These are phyloP conservation scores for Lepiota subincarnata DNA, from an alignment of 768 basidiomycete genomes.

Conservation along the genomic window DNA sequence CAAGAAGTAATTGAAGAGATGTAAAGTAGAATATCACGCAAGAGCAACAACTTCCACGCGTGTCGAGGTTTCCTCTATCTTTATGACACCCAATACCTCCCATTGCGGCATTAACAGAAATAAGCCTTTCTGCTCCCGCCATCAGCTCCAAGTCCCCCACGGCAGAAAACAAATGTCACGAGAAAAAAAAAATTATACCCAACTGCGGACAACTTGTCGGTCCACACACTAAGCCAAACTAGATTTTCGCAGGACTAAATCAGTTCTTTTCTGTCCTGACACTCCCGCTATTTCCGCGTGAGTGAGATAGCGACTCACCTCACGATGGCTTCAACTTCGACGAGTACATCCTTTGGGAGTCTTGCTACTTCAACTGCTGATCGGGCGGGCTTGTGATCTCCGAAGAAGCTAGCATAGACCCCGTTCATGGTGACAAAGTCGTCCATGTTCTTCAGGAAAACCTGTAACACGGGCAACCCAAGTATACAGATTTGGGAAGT, in stretches of 20 bases:
- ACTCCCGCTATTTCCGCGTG: not conserved
- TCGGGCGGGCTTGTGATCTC: constrained; percentile 87
- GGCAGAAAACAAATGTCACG: not conserved
- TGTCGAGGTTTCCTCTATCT: not conserved
- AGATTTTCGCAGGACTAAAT: not conserved
- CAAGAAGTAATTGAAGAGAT: constrained; percentile 84
- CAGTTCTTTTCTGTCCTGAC: not conserved
- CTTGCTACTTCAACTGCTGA: constrained; percentile 88
- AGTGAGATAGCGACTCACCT: constrained; percentile 40
- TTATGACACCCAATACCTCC: not conserved
- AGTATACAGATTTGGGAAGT: not conserved
- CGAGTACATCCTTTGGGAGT: constrained; percentile 85
- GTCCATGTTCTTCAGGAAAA: constrained; percentile 90
- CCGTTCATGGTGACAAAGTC: constrained; percentile 83
- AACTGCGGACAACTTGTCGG: not conserved
- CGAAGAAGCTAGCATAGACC: constrained; percentile 82
- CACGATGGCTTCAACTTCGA: constrained; percentile 90
- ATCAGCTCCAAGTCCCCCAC: not conserved
- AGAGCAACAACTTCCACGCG: not conserved
- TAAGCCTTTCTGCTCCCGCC: not conserved
- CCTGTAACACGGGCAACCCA: constrained; percentile 38
- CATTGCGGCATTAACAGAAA: not conserved
- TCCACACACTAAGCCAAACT: not conserved
- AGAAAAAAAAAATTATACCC: not conserved
- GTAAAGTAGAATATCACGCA: constrained; percentile 36